Percentiles rank a stretch among this genome's conserved stretches.
phyloP scores from a whole-genome alignment of 768 basidiomycete species.

The Naganishia friedmannii region DNA sequence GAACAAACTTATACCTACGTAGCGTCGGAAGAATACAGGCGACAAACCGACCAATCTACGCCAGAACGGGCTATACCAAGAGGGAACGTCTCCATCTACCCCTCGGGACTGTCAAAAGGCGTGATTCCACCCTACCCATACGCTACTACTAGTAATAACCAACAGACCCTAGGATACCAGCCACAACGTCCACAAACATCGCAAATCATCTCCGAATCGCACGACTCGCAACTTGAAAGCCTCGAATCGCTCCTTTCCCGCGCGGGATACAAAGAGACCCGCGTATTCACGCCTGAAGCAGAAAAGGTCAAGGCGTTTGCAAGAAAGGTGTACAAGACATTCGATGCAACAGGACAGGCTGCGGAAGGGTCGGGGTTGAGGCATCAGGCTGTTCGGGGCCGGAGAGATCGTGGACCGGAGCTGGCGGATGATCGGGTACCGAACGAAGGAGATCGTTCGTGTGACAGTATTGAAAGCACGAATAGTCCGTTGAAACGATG shows the following conservation, averaged over 20 bases:
- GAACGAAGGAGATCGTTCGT: neutral
- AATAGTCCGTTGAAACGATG: slow-evolving; percentile 23
- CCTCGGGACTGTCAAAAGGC: slow-evolving; percentile 11
- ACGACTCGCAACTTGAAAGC: slow-evolving; percentile 25
- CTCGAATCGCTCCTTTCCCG: slow-evolving; percentile 80
- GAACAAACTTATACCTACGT: neutral
- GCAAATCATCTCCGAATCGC: neutral
- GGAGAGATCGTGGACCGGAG: neutral
- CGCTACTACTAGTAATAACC: neutral
- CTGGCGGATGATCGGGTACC: neutral
- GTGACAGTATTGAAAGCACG: slow-evolving; percentile 8
- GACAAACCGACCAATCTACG: neutral
- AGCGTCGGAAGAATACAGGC: neutral
- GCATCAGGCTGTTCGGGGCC: neutral
- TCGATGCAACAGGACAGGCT: neutral
- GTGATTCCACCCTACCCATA: slow-evolving; percentile 13
- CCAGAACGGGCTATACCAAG: slow-evolving; percentile 2
- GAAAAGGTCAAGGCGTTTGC: slow-evolving; percentile 51
- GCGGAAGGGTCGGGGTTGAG: neutral
- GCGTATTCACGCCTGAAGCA: slow-evolving; percentile 79
- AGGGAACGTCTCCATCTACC: slow-evolving; percentile 6
- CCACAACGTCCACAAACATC: neutral
- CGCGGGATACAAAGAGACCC: slow-evolving; percentile 88
- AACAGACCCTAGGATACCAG: neutral
- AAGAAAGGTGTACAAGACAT: slow-evolving; percentile 16